Percentiles rank a stretch among this genome's conserved stretches.
These are phyloP conservation scores for Actinomortierella wolfii DNA, from an alignment of 371 early-diverging fungal species.

Conservation along the genomic window DNA sequence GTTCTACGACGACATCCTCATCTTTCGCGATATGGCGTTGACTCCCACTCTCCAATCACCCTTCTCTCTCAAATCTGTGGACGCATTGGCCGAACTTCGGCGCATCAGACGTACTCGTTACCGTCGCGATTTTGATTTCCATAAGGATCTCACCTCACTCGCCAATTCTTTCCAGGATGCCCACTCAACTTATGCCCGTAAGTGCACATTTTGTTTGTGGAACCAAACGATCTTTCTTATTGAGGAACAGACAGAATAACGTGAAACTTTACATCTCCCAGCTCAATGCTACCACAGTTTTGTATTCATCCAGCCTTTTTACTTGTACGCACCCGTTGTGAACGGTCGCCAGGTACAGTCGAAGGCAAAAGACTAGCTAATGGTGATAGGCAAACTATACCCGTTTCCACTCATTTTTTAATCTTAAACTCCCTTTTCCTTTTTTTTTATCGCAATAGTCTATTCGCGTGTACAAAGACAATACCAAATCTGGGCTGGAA, in stretches of 20 bases:
- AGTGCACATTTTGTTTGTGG: neutral
- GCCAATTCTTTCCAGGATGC: conserved; percentile 12
- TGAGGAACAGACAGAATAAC: neutral
- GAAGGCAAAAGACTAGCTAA: too few species aligned
- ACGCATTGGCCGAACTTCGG: conserved; percentile 7
- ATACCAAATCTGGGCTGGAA: conserved; percentile 1
- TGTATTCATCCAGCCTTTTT: conserved; percentile 8
- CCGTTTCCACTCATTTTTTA: too few species aligned
- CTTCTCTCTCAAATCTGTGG: conserved; percentile 16
- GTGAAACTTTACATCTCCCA: neutral
- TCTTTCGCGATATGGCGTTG: conserved; percentile 21
- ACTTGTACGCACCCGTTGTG: conserved; percentile 19
- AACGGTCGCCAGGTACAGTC: conserved; percentile 28
- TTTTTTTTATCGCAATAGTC: neutral
- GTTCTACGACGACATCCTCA: conserved; percentile 15
- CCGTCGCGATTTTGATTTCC: conserved; percentile 18
- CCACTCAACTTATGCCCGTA: conserved; percentile 15
- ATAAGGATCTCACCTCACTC: conserved; percentile 2
- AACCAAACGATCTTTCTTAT: neutral
- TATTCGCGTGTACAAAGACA: conserved; percentile 7
- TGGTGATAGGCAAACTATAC: too few species aligned
- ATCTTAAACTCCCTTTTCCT: neutral
- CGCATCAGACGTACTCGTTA: conserved; percentile 12
- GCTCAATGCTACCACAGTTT: conserved; percentile 16
- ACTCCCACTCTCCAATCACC: conserved; percentile 12